These are phyloP conservation scores for Lobosporangium transversale DNA, from an alignment of 192 early-diverging fungal species.

Conservation along the genomic window DNA sequence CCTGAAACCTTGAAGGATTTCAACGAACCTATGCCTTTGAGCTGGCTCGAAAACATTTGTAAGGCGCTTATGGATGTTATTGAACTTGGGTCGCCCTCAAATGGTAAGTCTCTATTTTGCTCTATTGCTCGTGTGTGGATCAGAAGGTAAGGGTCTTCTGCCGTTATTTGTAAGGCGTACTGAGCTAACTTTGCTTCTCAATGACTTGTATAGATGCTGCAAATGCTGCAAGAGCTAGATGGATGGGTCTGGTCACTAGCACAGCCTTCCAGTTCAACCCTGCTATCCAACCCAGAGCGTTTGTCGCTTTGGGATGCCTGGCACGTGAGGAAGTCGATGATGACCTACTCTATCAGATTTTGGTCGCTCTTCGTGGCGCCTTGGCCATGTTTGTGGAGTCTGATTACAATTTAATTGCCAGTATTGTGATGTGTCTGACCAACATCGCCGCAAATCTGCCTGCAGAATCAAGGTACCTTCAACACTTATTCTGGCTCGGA, in stretches of 20 bases:
- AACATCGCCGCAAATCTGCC: conserved; percentile 87
- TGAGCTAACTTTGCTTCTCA: neutral
- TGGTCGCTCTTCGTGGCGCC: conserved; percentile 89
- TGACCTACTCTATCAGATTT: conserved; percentile 91
- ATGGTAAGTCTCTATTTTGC: conserved; percentile 62
- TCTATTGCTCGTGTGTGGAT: too few species aligned
- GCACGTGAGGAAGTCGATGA: conserved; percentile 92
- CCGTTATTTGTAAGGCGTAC: too few species aligned
- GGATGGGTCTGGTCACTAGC: conserved; percentile 91
- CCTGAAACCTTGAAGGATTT: conserved; percentile 63
- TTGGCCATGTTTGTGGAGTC: conserved; percentile 87
- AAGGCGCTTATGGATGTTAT: conserved; percentile 74
- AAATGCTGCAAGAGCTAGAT: conserved; percentile 86
- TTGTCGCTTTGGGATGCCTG: conserved; percentile 89
- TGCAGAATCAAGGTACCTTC: conserved; percentile 84
- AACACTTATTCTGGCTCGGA: conserved; percentile 92
- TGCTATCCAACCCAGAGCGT: conserved; percentile 93
- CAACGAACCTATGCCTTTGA: conserved; percentile 60
- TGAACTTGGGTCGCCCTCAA: conserved; percentile 67
- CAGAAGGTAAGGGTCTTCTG: too few species aligned
- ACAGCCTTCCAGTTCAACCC: conserved; percentile 96
- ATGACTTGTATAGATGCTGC: conserved; percentile 67
- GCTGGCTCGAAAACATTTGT: conserved; percentile 64
- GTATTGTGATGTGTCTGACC: conserved; percentile 90
- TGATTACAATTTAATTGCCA: conserved; percentile 81